Percentiles rank a stretch among this genome's conserved stretches.
Evolutionary conservation across 2,329 filamentous ascomycete species (phyloP).

Genomic region (Trichoderma sp.): DNA sequence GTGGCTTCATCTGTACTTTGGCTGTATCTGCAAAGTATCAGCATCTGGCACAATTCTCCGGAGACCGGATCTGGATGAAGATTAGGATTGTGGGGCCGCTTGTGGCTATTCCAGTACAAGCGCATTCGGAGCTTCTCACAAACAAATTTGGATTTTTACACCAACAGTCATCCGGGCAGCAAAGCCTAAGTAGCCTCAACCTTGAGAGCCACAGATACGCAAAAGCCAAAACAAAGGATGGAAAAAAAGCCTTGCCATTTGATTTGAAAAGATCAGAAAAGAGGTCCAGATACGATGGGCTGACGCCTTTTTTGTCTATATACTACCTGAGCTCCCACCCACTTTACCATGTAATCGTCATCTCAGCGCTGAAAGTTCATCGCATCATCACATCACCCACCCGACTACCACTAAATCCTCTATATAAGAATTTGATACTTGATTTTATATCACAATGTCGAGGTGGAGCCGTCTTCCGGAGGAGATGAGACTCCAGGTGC

Average conservation of each 20-base stretch:
- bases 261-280: not conserved
- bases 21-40: not conserved
- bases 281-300: not conserved
- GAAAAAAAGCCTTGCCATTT: not conserved
- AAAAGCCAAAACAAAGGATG: not conserved
- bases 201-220: not conserved
- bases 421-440: not conserved
- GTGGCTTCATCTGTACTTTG: not conserved
- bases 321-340: not conserved
- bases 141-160: not conserved
- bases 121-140: not conserved
- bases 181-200: not conserved
- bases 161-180: not conserved
- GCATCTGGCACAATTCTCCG: not conserved
- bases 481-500: slow-evolving; percentile 6
- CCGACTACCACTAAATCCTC: not conserved
- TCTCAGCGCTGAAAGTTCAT: not conserved
- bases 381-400: not conserved
- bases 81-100: slow-evolving; percentile 4
- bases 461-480: not conserved
- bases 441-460: not conserved
- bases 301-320: not conserved
- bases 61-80: not conserved
- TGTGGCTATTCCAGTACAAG: not conserved
- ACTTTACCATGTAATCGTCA: not conserved